Base-by-base conservation (phyloP, 768 basidiomycete genomes). In the Mycena olivaceomarginata region DNA sequence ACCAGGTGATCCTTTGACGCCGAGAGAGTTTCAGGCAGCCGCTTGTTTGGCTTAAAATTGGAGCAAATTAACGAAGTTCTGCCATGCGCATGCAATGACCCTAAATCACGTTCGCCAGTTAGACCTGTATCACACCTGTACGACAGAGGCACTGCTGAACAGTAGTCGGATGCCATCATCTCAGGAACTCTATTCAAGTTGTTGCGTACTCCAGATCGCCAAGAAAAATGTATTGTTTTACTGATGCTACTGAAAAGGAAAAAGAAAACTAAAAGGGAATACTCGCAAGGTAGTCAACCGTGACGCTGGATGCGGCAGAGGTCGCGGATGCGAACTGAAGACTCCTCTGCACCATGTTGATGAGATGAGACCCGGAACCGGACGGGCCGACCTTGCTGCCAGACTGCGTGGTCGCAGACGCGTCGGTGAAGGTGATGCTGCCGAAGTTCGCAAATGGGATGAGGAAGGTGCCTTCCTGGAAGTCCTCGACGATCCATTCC, bases 401-500 rank as follows among this genome's bases (percentile, higher is more conserved):
- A 13, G 64, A 56, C 39, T 39, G 37, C 48, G 72, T 73, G 15
- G 72, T 73, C 10, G 72, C 72, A 45, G 40, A 39, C 18, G 72
- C 72, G 20, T 37, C 51, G 39, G 53, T 73, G 43, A 73, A 73
- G 15, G 48, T 57, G 39, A 73, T 40, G 22, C n/a, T 73, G 40
- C 64, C 64, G 18, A 73, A 73, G 64, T 73, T 40, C 25, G 72
- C 72, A 39, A 73, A 73, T 12, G 64, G 72, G 18, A 73, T 25
- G 25, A 73, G 65, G 25, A 40, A 57, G 70, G 20, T 43, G 70
- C 70, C 45, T 15, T 63, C 60, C 25, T 72, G 31, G 51, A 53
- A 64, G 45, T 70, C 69, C 45, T 70, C 69, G 45, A 70, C 69
- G 40, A 70, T 70, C 69, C 69, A 70, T 31, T 70, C 70, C 18